Conservation (phyloP, 257 asterid species). For the Gentiana straminea region DNA sequence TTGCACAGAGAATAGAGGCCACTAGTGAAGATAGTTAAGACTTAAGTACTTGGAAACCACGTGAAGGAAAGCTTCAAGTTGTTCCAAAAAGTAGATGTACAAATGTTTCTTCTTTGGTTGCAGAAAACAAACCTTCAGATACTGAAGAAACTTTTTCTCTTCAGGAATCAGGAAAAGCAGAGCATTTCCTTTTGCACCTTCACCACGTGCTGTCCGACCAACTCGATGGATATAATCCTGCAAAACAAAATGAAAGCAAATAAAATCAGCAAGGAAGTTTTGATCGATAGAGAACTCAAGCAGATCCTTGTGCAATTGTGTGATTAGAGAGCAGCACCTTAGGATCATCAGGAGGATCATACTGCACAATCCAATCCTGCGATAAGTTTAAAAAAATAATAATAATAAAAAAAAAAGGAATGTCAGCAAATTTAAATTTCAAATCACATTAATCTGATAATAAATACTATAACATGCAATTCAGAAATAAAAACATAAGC, state of each 20-base stretch:
- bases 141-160: conserved; percentile 66
- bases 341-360: conserved; percentile 96
- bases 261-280: background rate
- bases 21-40: too few relatives aligned
- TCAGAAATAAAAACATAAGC: background rate
- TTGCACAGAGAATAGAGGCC: too few relatives aligned
- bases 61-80: too few relatives aligned
- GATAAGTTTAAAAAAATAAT: conserved; percentile 13
- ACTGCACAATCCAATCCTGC: conserved; percentile 98
- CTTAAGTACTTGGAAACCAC: too few relatives aligned
- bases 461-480: background rate
- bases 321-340: conserved; percentile 37
- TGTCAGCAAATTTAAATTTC: background rate
- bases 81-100: too few relatives aligned
- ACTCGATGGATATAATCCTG: conserved; percentile 95
- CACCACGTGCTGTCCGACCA: conserved; percentile 98
- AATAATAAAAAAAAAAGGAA: background rate
- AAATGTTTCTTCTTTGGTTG: background rate
- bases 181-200: conserved; percentile 92
- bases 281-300: background rate
- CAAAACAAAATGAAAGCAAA: conserved; percentile 10
- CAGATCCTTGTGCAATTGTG: background rate
- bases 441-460: background rate
- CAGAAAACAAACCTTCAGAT: conserved; percentile 55
- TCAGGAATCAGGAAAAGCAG: conserved; percentile 90